Evolutionary conservation across 2,329 filamentous ascomycete genomes (phyloP).

Genomic region (Pseudogymnoascus sp.): DNA sequence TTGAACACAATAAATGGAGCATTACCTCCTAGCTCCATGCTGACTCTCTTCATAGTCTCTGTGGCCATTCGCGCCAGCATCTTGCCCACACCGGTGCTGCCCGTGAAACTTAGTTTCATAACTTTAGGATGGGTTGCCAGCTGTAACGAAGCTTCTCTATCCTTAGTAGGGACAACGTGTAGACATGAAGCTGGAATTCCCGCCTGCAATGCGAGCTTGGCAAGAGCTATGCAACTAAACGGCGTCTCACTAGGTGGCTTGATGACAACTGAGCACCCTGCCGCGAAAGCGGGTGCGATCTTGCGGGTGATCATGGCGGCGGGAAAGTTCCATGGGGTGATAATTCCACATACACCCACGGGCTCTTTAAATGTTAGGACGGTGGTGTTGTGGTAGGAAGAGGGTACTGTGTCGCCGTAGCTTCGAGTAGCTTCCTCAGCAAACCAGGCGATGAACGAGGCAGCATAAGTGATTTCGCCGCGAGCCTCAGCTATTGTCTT

Average conservation of each 20-base stretch:
- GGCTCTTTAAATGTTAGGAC: conserved; percentile 70
- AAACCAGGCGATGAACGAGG: conserved; percentile 50
- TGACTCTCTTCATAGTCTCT: conserved; percentile 56
- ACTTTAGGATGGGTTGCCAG: conserved; percentile 47
- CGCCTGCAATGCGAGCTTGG: conserved; percentile 44
- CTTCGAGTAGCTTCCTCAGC: conserved; percentile 55
- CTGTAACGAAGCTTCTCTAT: conserved; percentile 46
- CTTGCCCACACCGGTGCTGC: conserved; percentile 54
- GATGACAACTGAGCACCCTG: conserved; percentile 66
- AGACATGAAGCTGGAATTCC: conserved; percentile 55
- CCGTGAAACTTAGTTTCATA: conserved; percentile 58
- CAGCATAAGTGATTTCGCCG: conserved; percentile 47
- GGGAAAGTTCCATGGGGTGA: conserved; percentile 70
- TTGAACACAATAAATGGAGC: conserved; percentile 59
- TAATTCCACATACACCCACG: conserved; percentile 55
- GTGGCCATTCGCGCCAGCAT: conserved; percentile 53
- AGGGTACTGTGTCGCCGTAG: conserved; percentile 45
- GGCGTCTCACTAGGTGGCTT: conserved; percentile 66
- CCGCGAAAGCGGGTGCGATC: conserved; percentile 59
- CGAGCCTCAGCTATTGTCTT: conserved; percentile 45
- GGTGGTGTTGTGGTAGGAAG: conserved; percentile 52
- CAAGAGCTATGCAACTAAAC: conserved; percentile 47
- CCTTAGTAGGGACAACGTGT: conserved; percentile 54
- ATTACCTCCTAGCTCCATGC: conserved; percentile 59
- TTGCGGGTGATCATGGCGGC: conserved; percentile 63